phyloP scores from a whole-genome alignment of 495 filamentous ascomycete genomes.

The Aspergillus kassunensis region DNA sequence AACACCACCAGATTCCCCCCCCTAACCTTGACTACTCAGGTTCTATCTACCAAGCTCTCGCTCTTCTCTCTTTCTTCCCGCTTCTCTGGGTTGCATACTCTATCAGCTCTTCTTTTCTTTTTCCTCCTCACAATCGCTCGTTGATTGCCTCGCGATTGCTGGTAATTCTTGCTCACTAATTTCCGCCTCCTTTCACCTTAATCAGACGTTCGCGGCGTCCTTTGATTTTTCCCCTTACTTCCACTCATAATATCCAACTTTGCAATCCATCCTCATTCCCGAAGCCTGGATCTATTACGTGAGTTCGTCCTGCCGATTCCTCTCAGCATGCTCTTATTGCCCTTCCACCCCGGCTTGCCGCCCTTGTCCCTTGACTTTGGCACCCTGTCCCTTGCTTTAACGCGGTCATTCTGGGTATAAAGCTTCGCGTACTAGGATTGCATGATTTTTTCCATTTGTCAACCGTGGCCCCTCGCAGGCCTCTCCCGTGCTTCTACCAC shows the following conservation, averaged over 20 bases:
- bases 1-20: background rate
- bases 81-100: background rate
- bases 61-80: conserved; percentile 3
- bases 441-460: background rate
- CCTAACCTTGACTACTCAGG: background rate
- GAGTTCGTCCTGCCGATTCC: background rate
- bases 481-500: conserved; percentile 6
- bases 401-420: conserved; percentile 1
- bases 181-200: conserved; percentile 22
- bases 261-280: background rate
- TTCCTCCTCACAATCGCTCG: conserved; percentile 6
- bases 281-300: conserved; percentile 6
- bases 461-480: conserved; percentile 3
- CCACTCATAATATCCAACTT: conserved; percentile 16
- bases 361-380: background rate
- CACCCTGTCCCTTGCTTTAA: conserved; percentile 19
- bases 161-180: conserved; percentile 18
- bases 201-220: conserved; percentile 15
- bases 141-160: conserved; percentile 3
- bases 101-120: conserved; percentile 12
- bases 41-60: conserved; percentile 6
- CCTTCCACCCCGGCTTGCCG: background rate
- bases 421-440: background rate
- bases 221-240: conserved; percentile 21
- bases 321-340: background rate